Base-by-base conservation (phyloP, 108 stramenopile species). In the Skeletonema grethae region DNA sequence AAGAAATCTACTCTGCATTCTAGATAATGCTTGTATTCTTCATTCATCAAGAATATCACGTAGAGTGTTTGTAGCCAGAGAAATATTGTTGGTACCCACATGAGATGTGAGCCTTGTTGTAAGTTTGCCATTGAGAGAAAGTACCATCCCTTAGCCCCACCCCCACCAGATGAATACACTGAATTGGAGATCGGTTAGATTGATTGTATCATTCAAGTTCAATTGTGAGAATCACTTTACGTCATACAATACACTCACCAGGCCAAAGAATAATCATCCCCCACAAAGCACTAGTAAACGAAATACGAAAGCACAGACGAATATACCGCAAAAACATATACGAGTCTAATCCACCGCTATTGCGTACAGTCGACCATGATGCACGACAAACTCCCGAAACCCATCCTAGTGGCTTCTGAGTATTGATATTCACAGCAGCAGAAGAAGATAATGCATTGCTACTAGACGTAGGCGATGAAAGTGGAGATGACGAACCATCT, bases 291-390 rank as follows among this genome's bases (percentile, higher is more conserved):
- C 63, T 58, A 24, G 87, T 84, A 20, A 74, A 65, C 12, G 84
- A 85, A 24, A 87, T 79, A 0, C 85, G 78, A 57, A 80, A 73
- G 78, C 87, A 86, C 25, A 90, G 61, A 5, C 85, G 73, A 20
- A 90, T 76, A 57, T 83, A 88, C 12, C 89, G 53, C 15, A 90
- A 41, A 35, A 90, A 87, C 82, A 90, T 84, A 79, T 88, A 90
- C 15, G 77, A 82, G 25, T 90, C 89, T 35, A 90, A 77, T 13
- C 89, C 89, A 8, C 76, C 82, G 31, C 76, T 76, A 43, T 83
- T 84, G 1, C 88, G 83, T 1, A 95, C 90, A 13, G 75, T 71
- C 8, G 70, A 58, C 94, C 94, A 95, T 0, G 90, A 82, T 1
- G 91, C 86, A 34, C 80, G 74, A 15, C 81, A 68, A 11, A 93